Evolutionary conservation across 768 basidiomycete genomes (phyloP).

Genomic region (Pisolithus albus): DNA sequence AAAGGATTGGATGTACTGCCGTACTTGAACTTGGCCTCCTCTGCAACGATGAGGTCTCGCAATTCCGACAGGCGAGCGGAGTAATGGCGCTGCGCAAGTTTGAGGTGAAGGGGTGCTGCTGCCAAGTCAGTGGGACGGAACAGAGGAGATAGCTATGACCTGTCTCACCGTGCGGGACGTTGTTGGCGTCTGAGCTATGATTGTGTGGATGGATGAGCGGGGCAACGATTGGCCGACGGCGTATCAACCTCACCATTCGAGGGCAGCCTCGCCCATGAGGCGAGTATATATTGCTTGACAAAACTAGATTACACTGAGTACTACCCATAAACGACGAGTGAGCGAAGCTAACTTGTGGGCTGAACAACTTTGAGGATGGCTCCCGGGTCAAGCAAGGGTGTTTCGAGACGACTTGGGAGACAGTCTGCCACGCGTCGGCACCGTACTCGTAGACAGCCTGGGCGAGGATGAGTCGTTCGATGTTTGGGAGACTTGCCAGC

Average conservation of each 20-base stretch:
- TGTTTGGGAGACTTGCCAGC: slow-evolving; percentile 22
- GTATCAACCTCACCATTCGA: slow-evolving; percentile 47
- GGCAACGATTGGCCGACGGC: background rate
- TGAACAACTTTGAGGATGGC: slow-evolving; percentile 55
- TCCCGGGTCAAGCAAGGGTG: slow-evolving; percentile 67
- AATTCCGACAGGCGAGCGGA: slow-evolving; percentile 64
- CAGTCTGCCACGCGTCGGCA: slow-evolving; percentile 55
- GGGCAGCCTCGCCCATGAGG: slow-evolving; percentile 61
- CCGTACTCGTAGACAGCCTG: slow-evolving; percentile 86
- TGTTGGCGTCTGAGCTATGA: slow-evolving; percentile 43
- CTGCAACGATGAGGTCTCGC: slow-evolving; percentile 56
- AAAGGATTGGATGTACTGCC: slow-evolving; percentile 9
- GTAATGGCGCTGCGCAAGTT: slow-evolving; percentile 73
- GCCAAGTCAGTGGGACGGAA: slow-evolving; percentile 3
- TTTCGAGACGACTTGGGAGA: slow-evolving; percentile 57
- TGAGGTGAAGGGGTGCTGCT: slow-evolving; percentile 56
- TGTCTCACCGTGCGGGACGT: slow-evolving; percentile 45
- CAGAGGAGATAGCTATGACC: background rate
- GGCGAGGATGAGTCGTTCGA: slow-evolving; percentile 76
- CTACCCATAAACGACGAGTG: slow-evolving; percentile 9
- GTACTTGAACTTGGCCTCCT: slow-evolving; percentile 78
- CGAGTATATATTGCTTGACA: slow-evolving; percentile 61
- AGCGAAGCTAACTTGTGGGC: slow-evolving; percentile 47
- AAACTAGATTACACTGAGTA: slow-evolving; percentile 38
- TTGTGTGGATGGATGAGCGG: slow-evolving; percentile 5